Percentiles rank a stretch among this genome's conserved stretches.
Evolutionary conservation across 495 filamentous ascomycete genomes (phyloP).

Genomic region (Tuber indicum): DNA sequence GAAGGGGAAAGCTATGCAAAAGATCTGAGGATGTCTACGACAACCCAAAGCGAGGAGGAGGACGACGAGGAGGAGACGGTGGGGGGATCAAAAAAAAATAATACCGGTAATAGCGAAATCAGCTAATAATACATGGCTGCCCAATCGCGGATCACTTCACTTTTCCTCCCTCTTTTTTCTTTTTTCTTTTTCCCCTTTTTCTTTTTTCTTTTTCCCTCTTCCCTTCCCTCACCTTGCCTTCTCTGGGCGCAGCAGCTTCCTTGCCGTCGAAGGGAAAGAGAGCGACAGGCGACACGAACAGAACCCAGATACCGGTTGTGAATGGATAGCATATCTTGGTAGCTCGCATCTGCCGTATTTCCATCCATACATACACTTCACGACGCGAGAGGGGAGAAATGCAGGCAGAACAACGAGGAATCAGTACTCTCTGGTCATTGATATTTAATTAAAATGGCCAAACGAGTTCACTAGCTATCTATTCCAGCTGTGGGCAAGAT

Average conservation of each 20-base stretch:
- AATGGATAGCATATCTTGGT: constrained; percentile 1
- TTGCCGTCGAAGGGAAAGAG: constrained; percentile 21
- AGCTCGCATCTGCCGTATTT: not conserved
- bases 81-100: constrained; percentile 33
- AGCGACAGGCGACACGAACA: constrained; percentile 15
- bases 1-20: not conserved
- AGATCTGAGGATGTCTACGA: constrained; percentile 2
- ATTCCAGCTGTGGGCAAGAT: not conserved
- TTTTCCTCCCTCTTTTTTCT: not conserved
- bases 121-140: constrained; percentile 27
- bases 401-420: not conserved
- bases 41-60: constrained; percentile 18
- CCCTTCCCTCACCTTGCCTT: constrained; percentile 13
- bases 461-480: not conserved
- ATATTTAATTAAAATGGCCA: not conserved
- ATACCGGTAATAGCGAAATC: constrained; percentile 11
- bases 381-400: not conserved
- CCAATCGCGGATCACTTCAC: constrained; percentile 3
- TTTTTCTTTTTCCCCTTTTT: not conserved
- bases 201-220: not conserved
- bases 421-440: not conserved
- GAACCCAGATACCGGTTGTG: constrained; percentile 8
- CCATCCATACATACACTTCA: not conserved
- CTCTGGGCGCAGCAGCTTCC: constrained; percentile 30
- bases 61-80: constrained; percentile 23